These are phyloP conservation scores for Cryomyces minteri DNA, from an alignment of 495 filamentous ascomycete species.

Conservation along the genomic window DNA sequence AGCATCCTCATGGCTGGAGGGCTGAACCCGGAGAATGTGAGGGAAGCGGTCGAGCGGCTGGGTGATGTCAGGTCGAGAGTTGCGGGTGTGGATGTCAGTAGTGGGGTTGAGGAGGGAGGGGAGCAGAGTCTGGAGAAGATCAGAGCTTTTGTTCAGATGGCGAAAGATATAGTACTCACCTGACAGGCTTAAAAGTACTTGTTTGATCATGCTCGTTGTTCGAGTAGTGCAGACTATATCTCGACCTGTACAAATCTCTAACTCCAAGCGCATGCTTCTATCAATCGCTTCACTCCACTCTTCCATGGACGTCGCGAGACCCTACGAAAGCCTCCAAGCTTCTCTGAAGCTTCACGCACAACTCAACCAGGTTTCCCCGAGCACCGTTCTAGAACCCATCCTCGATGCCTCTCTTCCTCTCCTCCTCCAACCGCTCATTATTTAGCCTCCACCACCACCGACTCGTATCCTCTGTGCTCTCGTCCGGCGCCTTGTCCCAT, in stretches of 20 bases:
- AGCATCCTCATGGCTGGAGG: slow-evolving; percentile 71
- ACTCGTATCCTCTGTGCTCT: slow-evolving; percentile 34
- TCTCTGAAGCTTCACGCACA: no score
- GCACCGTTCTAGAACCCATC: slow-evolving; percentile 20
- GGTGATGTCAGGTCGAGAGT: slow-evolving; percentile 39
- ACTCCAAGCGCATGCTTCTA: no score
- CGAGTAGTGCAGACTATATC: no score
- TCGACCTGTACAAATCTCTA: no score
- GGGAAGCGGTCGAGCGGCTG: slow-evolving; percentile 35
- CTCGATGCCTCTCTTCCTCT: slow-evolving; percentile 24
- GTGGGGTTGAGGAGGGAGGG: slow-evolving; percentile 76
- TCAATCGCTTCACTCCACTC: no score
- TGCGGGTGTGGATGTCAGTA: slow-evolving; percentile 79
- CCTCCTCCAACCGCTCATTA: slow-evolving; percentile 28
- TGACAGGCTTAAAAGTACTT: no score
- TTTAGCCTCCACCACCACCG: slow-evolving; percentile 49
- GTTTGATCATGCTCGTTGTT: no score
- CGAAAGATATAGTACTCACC: slow-evolving; percentile 27
- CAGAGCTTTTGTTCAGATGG: slow-evolving; percentile 53
- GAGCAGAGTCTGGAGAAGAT: slow-evolving; percentile 73
- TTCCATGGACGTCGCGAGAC: no score
- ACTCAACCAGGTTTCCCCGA: no score
- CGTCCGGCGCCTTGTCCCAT: slow-evolving; percentile 45
- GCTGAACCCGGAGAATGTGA: slow-evolving; percentile 56
- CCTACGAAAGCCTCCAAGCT: no score